These are phyloP conservation scores for Geranium brycei DNA, from an alignment of 345 rosid species.

Conservation along the genomic window DNA sequence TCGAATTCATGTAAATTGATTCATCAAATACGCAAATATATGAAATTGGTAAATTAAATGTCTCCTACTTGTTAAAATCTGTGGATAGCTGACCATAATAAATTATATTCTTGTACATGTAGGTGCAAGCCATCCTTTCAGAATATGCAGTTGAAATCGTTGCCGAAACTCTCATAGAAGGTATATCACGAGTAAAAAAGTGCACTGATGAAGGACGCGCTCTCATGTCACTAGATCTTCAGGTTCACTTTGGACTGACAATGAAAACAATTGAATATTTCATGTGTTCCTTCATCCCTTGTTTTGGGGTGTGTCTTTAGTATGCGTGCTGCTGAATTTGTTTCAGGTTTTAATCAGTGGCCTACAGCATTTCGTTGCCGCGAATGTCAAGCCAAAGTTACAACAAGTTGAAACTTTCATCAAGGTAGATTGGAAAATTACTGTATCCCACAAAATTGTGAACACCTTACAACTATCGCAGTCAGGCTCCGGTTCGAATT, in stretches of 20 bases:
- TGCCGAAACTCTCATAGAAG: conserved; percentile 84
- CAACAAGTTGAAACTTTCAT: conserved; percentile 73
- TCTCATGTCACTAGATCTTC: conserved; percentile 90
- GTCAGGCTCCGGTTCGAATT: not conserved
- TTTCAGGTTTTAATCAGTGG: conserved; percentile 81
- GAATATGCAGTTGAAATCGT: conserved; percentile 81
- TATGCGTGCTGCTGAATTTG: not conserved
- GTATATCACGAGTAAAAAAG: conserved; percentile 78
- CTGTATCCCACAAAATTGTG: too few relatives aligned
- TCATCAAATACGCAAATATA: not conserved
- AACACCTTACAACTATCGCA: too few relatives aligned
- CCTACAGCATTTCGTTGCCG: conserved; percentile 64
- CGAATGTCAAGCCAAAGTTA: conserved; percentile 61
- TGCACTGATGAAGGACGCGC: conserved; percentile 93
- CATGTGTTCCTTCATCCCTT: not conserved
- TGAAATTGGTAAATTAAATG: not conserved
- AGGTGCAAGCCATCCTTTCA: conserved; percentile 70
- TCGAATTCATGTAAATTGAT: not conserved
- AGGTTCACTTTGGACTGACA: conserved; percentile 31
- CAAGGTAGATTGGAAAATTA: conserved; percentile 32
- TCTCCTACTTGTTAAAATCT: not conserved
- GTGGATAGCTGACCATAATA: too few relatives aligned
- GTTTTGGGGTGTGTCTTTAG: not conserved
- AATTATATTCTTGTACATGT: not conserved
- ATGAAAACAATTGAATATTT: accelerated